Conservation (phyloP, 495 filamentous ascomycete species). For the Aspergillus haitiensis region DNA sequence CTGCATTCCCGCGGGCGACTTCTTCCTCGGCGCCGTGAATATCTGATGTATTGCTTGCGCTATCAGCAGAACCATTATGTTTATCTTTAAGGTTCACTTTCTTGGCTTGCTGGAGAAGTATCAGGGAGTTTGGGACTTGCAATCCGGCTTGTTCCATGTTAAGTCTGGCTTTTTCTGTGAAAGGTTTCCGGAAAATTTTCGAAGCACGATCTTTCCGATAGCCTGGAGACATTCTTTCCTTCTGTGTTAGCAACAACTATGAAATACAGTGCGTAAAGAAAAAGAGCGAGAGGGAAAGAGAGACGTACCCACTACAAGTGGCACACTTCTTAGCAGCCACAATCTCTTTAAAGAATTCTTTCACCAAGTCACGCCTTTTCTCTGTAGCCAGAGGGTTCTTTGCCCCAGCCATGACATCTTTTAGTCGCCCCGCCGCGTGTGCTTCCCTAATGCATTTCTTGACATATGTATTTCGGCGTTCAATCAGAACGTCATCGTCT, state of each 20-base stretch:
- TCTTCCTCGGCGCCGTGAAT: conserved; percentile 65
- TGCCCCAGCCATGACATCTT: conserved; percentile 54
- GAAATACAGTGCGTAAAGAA: conserved; percentile 12
- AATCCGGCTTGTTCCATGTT: conserved; percentile 72
- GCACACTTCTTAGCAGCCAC: conserved; percentile 63
- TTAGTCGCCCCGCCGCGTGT: conserved; percentile 45
- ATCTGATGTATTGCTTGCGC: conserved; percentile 31
- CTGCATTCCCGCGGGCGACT: conserved; percentile 60
- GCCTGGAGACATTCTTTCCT: conserved; percentile 62
- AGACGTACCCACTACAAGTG: conserved; percentile 66
- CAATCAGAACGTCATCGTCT: conserved; percentile 63
- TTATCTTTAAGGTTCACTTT: conserved; percentile 37
- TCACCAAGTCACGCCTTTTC: conserved; percentile 70
- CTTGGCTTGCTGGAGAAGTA: conserved; percentile 46
- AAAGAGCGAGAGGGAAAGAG: background rate
- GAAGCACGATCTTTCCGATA: conserved; percentile 84
- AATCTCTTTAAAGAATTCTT: conserved; percentile 75
- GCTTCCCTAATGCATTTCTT: conserved; percentile 59
- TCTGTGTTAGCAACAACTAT: conserved; percentile 21
- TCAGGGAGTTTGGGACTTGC: conserved; percentile 62
- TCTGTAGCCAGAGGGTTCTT: conserved; percentile 83
- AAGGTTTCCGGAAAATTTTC: conserved; percentile 88
- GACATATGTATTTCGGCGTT: conserved; percentile 68
- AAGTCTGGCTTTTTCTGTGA: conserved; percentile 66
- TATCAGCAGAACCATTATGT: conserved; percentile 30